Evolutionary conservation across 768 basidiomycete species (phyloP), one percentile per base, ranked within the genome.

Genomic region (Krasilnikovozyma curviuscula): DNA sequence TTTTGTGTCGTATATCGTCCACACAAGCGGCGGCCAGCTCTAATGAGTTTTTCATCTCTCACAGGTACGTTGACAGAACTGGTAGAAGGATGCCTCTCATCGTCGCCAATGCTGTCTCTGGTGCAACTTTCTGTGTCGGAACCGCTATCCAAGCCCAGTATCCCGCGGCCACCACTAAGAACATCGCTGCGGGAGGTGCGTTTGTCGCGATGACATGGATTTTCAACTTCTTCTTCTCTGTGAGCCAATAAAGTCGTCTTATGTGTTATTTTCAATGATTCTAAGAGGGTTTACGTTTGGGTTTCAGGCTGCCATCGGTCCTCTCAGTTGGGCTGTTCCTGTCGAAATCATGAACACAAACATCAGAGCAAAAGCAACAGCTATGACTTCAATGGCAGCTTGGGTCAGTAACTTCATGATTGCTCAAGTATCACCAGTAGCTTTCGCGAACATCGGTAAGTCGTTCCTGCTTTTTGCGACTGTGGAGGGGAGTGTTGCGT

Each of bases 171-270:
- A 56, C 3, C 24, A 32, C 18, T 39, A 7, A 34, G n/a, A 40
- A 39, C 23, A 27, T 32, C 10, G 12, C 18, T 7, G 39, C 49
- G 16, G 30, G 30, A 13, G 19, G 25, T 19, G 29, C 29, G 27
- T 42, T 46, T 25, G 23, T 30, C 68, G 65, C n/a, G 23, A 54
- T 38, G 27, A 71, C 68, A 14, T 70, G 69, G 68, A 53, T 71
- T 31, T 71, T 70, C 65, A 69, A 70, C 52, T 69, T 70, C 61
- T 69, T 69, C 61, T 70, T 70, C 55, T 67, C 65, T 44, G n/a
- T n/a, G n/a, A n/a, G n/a, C n/a, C n/a, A n/a, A n/a, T n/a, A n/a
- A n/a, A n/a, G n/a, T n/a, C n/a, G n/a, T n/a, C n/a, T n/a, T n/a
- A n/a, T n/a, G n/a, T n/a, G n/a, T n/a, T n/a, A n/a, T n/a, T n/a